A percentile compares a stretch with the other conserved stretches of the same genome.
These are phyloP conservation scores for Colletotrichum higginsianum DNA, from an alignment of 2,329 filamentous ascomycete species.

Conservation along the genomic window DNA sequence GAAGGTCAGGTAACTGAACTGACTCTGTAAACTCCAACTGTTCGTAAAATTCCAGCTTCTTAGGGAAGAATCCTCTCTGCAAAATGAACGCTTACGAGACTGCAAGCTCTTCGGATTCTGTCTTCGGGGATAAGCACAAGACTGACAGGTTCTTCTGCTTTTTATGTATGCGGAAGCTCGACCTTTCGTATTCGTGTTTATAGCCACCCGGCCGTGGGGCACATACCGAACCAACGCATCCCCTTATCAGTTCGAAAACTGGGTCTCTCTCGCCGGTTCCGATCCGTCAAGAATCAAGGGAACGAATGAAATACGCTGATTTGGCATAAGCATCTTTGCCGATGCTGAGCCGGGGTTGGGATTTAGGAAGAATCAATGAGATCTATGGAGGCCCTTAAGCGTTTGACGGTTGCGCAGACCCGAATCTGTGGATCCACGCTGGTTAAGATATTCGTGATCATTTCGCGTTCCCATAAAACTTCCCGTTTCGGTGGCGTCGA, in stretches of 20 bases:
- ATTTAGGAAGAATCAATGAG: neutral
- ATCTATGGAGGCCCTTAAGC: neutral
- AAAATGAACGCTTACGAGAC: too few species aligned
- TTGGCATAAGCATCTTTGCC: neutral
- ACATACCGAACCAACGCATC: neutral
- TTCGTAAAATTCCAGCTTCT: too few species aligned
- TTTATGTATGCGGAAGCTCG: neutral
- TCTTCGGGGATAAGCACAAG: too few species aligned
- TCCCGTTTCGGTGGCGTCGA: neutral
- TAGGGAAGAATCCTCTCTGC: too few species aligned
- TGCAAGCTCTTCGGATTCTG: neutral
- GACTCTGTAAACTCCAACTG: too few species aligned
- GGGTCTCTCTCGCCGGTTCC: neutral
- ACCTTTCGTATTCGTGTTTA: slow-evolving; percentile 15
- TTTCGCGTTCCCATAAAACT: neutral
- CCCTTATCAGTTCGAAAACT: slow-evolving; percentile 1
- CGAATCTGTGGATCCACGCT: neutral
- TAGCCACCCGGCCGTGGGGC: neutral
- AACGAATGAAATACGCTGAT: neutral
- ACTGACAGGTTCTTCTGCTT: neutral
- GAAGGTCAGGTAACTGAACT: too few species aligned
- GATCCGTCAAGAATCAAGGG: neutral
- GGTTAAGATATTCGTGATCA: neutral
- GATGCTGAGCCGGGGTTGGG: too few species aligned
- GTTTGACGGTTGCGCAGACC: neutral